Evolutionary conservation across 2,329 filamentous ascomycete species (phyloP), one percentile per base, ranked within the genome.

Genomic region (Diaporthe sp.): DNA sequence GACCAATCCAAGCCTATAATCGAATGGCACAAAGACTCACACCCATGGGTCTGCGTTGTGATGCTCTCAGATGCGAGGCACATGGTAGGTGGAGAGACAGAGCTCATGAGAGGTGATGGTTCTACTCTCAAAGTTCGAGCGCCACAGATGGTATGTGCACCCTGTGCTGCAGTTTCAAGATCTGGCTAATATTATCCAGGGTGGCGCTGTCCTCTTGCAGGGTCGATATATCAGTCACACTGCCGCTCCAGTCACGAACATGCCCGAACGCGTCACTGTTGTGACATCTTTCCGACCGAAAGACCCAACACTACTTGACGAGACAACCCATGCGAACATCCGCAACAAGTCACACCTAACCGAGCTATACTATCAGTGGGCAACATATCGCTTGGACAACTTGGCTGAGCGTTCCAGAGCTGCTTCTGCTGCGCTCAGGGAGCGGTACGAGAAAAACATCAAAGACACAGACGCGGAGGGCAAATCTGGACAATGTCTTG

Each of bases 21-120:
- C 39, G 89, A 87, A 50, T 93, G 91, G 91, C 91, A 92, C 81
- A 88, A 84, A 0, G 92, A 93, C 80, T 91, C 88, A 78, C 92
- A 91, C 79, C 90, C 91, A 0, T 93, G 92, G 78, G 91, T 93
- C n/a, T 92, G 90, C 77, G 91, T 93, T n/a, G 86, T 88, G 10
- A 93, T 93, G 90, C 85, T 93, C 37, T 91, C 89, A 47, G 90
- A 93, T 78, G 92, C 90, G 76, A 86, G 85, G 0, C 83, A 85
- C 50, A 93, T 93, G 91, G 82, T 91, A 17, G 91, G 91, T 13
- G 91, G 91, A 5, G 91, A 93, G 81, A 93, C 91, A 0, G 90
- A 88, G 2, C 80, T 93, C n/a, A 85, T 86, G 50, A 90, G 84
- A 1, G 87, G 84, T 1, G 84, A 84, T 32, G 89, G 89, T 3